A percentile compares a stretch with the other conserved stretches of the same genome.
These are phyloP conservation scores for Saccharum officinarum DNA, from an alignment of 176 grass and related monocot species.

Conservation along the genomic window DNA sequence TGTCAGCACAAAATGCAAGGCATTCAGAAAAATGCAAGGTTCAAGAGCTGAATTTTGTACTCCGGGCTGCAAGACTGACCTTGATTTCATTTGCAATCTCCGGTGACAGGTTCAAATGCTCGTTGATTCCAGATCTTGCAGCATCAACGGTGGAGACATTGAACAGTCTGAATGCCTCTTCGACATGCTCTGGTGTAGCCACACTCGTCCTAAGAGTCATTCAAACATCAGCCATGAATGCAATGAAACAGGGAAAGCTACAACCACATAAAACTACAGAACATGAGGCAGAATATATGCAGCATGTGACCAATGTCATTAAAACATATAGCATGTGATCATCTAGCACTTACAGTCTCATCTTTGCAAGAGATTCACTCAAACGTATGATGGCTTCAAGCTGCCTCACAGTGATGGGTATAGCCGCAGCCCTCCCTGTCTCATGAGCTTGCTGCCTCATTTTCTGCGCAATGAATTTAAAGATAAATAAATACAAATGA, in stretches of 20 bases:
- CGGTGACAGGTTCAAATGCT: slow-evolving; percentile 89
- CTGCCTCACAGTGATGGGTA: slow-evolving; percentile 98
- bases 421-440: slow-evolving; percentile 78
- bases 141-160: slow-evolving; percentile 90
- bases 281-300: not conserved
- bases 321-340: slow-evolving; percentile 20
- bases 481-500: not conserved
- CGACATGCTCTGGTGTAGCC: slow-evolving; percentile 90
- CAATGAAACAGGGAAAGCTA: not conserved
- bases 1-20: slow-evolving; percentile 27
- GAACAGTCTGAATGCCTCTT: slow-evolving; percentile 96
- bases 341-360: slow-evolving; percentile 76
- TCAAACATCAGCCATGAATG: not conserved
- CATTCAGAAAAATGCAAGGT: not conserved
- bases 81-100: slow-evolving; percentile 98
- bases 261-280: not conserved
- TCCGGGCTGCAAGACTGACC: slow-evolving; percentile 45
- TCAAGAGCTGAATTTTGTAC: not conserved
- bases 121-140: slow-evolving; percentile 94
- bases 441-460: slow-evolving; percentile 97
- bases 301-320: not conserved
- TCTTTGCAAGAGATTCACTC: slow-evolving; percentile 98
- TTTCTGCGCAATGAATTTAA: slow-evolving; percentile 60
- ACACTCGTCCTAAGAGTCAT: slow-evolving; percentile 65
- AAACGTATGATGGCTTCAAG: slow-evolving; percentile 96